Evolutionary conservation across 345 rosid genomes (phyloP).

Genomic region (Hypericum androsaemum): DNA sequence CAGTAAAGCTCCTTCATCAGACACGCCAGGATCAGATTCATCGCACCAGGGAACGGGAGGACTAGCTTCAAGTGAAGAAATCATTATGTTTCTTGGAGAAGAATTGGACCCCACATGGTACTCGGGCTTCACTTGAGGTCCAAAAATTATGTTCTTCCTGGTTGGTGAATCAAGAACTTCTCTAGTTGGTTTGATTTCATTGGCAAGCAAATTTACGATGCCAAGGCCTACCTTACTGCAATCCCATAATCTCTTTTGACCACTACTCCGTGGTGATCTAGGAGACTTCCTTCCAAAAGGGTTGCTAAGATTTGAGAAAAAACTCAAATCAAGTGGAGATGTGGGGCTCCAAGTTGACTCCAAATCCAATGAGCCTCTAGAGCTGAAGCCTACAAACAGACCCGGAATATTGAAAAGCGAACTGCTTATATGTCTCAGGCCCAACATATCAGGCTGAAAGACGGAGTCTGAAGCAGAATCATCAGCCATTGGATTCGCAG

Average conservation of each 20-base stretch:
- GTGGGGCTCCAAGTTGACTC: conserved; percentile 48
- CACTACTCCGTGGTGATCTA: conserved; percentile 16
- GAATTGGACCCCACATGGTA: conserved; percentile 28
- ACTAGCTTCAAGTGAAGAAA: conserved; percentile 15
- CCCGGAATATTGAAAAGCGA: conserved; percentile 32
- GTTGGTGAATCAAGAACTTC: conserved; percentile 25
- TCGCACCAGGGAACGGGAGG: conserved; percentile 9
- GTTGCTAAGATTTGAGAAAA: conserved; percentile 38
- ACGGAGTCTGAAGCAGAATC: conserved; percentile 21
- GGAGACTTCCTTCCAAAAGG: conserved; percentile 37
- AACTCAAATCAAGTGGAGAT: conserved; percentile 49
- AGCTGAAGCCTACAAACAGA: conserved; percentile 27
- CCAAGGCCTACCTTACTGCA: conserved; percentile 49
- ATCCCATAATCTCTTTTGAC: conserved; percentile 33
- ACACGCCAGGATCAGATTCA: conserved; percentile 3
- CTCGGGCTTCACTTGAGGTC: conserved; percentile 38
- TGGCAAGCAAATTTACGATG: conserved; percentile 34
- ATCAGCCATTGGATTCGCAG: conserved; percentile 27
- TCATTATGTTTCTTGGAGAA: conserved; percentile 32
- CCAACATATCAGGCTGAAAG: conserved; percentile 21
- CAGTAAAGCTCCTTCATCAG: conserved; percentile 8
- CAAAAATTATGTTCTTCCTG: conserved; percentile 38
- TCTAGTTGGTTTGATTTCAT: conserved; percentile 16
- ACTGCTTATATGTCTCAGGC: conserved; percentile 26
- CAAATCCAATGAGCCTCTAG: conserved; percentile 24